phyloP scores from a whole-genome alignment of 345 rosid species.

The Heritiera fomes region DNA sequence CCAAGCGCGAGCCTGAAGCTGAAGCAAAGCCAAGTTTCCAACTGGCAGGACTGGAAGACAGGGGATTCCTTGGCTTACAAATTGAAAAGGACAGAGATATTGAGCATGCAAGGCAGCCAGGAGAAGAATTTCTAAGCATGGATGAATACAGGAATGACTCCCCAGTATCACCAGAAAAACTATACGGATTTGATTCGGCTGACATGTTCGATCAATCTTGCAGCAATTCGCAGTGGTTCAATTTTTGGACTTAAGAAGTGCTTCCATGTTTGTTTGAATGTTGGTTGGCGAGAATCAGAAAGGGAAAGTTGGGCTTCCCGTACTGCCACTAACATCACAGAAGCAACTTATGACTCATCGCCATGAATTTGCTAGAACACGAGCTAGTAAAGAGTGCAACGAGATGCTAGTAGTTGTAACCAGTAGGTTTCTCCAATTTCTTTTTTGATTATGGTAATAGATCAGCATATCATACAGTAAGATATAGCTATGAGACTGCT shows the following conservation, averaged over 20 bases:
- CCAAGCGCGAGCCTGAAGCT: slow-evolving; percentile 35
- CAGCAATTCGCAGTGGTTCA: slow-evolving; percentile 47
- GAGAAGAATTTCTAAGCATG: slow-evolving; percentile 28
- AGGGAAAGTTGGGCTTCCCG: not conserved
- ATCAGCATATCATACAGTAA: not conserved
- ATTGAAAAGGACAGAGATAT: slow-evolving; percentile 26
- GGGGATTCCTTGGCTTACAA: slow-evolving; percentile 23
- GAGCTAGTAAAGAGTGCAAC: not conserved
- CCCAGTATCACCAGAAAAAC: slow-evolving; percentile 41
- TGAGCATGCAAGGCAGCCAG: slow-evolving; percentile 34
- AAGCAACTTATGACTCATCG: not conserved
- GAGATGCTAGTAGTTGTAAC: not conserved
- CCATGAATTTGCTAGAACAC: not conserved
- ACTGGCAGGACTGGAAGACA: slow-evolving; percentile 20
- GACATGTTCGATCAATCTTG: slow-evolving; percentile 43
- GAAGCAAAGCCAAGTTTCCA: slow-evolving; percentile 11
- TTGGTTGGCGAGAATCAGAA: not conserved
- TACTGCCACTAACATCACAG: not conserved
- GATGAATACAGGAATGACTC: slow-evolving; percentile 43
- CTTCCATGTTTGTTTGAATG: not conserved
- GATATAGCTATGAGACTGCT: too few relatives aligned
- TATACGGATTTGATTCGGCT: slow-evolving; percentile 41
- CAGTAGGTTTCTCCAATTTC: not conserved
- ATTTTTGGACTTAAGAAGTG: slow-evolving; percentile 46
- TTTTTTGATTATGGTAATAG: not conserved